Base-by-base conservation (phyloP, 2,329 filamentous ascomycete genomes). In the Colletotrichum theobromicola region DNA sequence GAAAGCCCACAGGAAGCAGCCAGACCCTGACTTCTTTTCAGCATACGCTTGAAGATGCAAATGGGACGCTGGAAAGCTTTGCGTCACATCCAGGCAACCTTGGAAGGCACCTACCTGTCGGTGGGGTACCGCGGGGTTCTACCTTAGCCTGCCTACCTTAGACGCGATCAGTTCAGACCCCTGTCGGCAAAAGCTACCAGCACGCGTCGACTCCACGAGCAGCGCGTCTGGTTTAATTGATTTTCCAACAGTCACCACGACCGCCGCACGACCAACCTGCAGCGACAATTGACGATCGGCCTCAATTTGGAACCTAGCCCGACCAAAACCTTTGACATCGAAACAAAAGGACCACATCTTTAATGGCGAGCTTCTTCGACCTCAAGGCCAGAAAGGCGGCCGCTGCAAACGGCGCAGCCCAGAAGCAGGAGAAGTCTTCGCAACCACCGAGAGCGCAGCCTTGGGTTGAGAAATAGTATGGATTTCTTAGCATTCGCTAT, bases 391-490 rank as follows among this genome's bases (percentile, higher is more conserved):
- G 96, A 42, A 95, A 95, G 81, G 94, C 93, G 68, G 94, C 93
- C 13, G 93, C 94, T 16, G 87, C 91, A 53, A 93, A 91, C 83
- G 89, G 89, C 64, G 82, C 85, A 24, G 91, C 93, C 58, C 89
- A 89, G 67, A 98, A 96, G 84, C 84, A 88, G 69, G 89, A 92
- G 75, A 90, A 89, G 77, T 78, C 90, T 87, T 73, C 89, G 88
- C 80, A 93, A 91, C 81, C 88, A 34, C 89, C 89, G 78, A 90
- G 90, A 80, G 88, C 93, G 78, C 96, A 98, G 81, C 97, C 97
- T 80, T 99, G 97, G 97, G 96, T 98, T 67, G 97, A 98, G 88
- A 98, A 98, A 94, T 98, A 98, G 96, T 98, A 88, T 76, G 90
- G 46, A 21, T 34, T 71, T 82, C 46, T 53, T 2, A 15, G 24